Evolutionary conservation across 2,329 filamentous ascomycete genomes (phyloP).

Genomic region (Colletotrichum camelliae): DNA sequence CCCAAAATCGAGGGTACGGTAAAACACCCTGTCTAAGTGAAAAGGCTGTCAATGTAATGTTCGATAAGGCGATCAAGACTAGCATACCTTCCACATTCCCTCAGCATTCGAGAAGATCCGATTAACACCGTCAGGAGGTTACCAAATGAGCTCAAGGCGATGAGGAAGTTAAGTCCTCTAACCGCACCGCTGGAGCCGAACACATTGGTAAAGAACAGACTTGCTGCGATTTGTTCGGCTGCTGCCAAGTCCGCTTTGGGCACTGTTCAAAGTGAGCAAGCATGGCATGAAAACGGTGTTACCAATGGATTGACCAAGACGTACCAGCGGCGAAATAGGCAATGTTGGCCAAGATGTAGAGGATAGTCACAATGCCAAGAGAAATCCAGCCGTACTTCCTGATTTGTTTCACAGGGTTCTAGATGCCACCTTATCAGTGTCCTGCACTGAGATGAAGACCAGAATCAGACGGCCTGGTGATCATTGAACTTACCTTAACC

Average conservation of each 20-base stretch:
- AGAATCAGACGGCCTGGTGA: background rate
- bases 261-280: constrained; percentile 33
- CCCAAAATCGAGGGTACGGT: constrained; percentile 65
- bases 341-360: constrained; percentile 65
- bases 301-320: background rate
- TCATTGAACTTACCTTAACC: constrained; percentile 36
- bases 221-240: constrained; percentile 59
- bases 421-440: rapidly evolving
- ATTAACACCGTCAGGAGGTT: constrained; percentile 62
- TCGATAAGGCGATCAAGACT: rapidly evolving
- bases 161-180: constrained; percentile 60
- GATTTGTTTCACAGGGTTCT: constrained; percentile 62
- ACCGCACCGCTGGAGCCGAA: constrained; percentile 56
- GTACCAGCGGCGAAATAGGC: constrained; percentile 60
- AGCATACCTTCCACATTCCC: constrained; percentile 55
- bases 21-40: constrained; percentile 60
- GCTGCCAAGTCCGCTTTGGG: constrained; percentile 54
- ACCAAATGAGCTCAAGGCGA: constrained; percentile 61
- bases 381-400: constrained; percentile 55
- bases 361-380: constrained; percentile 52
- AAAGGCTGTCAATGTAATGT: background rate
- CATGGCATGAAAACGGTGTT: too few relatives aligned
- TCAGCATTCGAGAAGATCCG: constrained; percentile 58
- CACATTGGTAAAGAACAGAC: constrained; percentile 63
- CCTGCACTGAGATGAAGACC: background rate